These are phyloP conservation scores for Fistulifera pelliculosa DNA, from an alignment of 108 stramenopile genomes.

Conservation along the genomic window DNA sequence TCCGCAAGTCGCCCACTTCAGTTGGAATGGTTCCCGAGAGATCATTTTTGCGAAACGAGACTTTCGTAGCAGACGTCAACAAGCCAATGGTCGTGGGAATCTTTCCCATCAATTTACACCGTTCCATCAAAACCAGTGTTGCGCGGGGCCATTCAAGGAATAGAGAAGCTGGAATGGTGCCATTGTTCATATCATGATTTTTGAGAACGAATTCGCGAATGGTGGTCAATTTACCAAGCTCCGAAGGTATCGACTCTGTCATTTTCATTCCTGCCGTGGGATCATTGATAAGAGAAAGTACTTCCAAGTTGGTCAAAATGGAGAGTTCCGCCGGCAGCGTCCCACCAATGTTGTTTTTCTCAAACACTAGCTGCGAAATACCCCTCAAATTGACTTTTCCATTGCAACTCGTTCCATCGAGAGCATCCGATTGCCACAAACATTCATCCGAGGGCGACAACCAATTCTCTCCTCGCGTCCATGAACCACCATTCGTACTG, in stretches of 20 bases:
- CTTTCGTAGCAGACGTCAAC: too few relatives aligned
- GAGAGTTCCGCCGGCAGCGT: constrained; percentile 4
- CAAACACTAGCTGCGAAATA: neutral
- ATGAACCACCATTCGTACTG: constrained; percentile 9
- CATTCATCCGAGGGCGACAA: constrained; percentile 1
- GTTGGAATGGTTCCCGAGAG: constrained; percentile 30
- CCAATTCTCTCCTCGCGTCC: neutral
- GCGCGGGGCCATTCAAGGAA: too few relatives aligned
- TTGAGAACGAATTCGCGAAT: neutral
- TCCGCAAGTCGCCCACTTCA: constrained; percentile 41
- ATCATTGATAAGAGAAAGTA: too few relatives aligned
- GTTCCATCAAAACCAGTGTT: too few relatives aligned
- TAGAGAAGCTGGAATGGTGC: too few relatives aligned
- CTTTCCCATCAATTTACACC: too few relatives aligned
- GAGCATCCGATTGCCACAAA: neutral
- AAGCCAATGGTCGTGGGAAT: too few relatives aligned
- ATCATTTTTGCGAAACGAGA: constrained; percentile 15
- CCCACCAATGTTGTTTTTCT: constrained; percentile 5
- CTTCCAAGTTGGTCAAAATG: constrained; percentile 3
- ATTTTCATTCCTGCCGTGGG: too few relatives aligned
- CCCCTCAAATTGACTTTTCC: neutral
- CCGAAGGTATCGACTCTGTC: too few relatives aligned
- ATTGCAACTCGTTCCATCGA: neutral
- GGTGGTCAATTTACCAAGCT: neutral
- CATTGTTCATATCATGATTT: neutral